Conservation (phyloP, 805 yeast genomes). For the Yamadazyma akitaensis region DNA sequence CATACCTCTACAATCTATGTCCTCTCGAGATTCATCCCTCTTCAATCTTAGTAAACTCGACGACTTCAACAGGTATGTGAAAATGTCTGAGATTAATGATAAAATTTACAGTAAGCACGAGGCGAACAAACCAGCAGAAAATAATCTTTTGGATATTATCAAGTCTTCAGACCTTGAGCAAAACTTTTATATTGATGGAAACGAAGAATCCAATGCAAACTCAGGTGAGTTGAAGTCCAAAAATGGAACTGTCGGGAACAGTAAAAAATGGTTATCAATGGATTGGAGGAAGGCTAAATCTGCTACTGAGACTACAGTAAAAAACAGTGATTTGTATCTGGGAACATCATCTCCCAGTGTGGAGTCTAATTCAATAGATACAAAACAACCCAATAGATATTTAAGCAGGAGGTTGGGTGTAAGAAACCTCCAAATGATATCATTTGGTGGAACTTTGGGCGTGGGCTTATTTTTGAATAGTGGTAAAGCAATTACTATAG, state of each 20-base stretch:
- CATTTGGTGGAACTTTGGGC: slow-evolving; percentile 76
- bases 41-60: slow-evolving; percentile 30
- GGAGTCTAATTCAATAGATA: slow-evolving; percentile 6
- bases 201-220: neutral
- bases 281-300: slow-evolving; percentile 11
- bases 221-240: slow-evolving; percentile 4
- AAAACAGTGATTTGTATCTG: slow-evolving; percentile 7
- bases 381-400: slow-evolving; percentile 10
- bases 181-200: slow-evolving; percentile 24
- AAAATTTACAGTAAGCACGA: slow-evolving; percentile 21
- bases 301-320: slow-evolving; percentile 4
- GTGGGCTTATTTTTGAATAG: slow-evolving; percentile 69
- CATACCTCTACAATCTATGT: slow-evolving; percentile 16
- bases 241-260: slow-evolving; percentile 3
- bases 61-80: slow-evolving; percentile 33
- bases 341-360: slow-evolving; percentile 5
- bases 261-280: slow-evolving; percentile 15
- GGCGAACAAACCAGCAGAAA: slow-evolving; percentile 12
- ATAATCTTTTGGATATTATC: slow-evolving; percentile 25
- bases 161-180: slow-evolving; percentile 22
- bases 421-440: slow-evolving; percentile 73
- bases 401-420: slow-evolving; percentile 59
- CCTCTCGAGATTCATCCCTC: slow-evolving; percentile 18
- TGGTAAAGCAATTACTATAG: slow-evolving; percentile 68
- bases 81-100: slow-evolving; percentile 34